These are phyloP conservation scores for Phaeosphaeriaceae sp. DNA, from an alignment of 2,329 filamentous ascomycete species.

Conservation along the genomic window DNA sequence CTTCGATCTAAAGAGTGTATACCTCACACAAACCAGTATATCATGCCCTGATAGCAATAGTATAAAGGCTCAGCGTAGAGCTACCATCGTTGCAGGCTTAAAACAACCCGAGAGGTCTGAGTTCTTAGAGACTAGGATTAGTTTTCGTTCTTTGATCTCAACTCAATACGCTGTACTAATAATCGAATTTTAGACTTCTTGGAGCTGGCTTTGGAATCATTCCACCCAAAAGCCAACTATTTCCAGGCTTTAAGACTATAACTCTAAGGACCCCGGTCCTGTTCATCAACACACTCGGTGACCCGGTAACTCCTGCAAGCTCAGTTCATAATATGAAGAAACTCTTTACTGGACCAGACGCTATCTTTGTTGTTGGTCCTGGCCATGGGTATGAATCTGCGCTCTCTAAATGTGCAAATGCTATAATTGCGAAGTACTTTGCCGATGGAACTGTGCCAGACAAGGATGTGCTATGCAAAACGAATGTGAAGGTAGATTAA, in stretches of 20 bases:
- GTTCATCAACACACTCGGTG: slow-evolving; percentile 60
- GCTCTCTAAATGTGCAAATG: slow-evolving; percentile 1
- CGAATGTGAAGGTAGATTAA: slow-evolving; percentile 1
- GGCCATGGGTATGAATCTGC: not conserved
- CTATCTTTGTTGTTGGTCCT: slow-evolving; percentile 35
- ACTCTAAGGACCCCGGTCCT: slow-evolving; percentile 55
- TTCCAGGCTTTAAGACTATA: slow-evolving; percentile 38
- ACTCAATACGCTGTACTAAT: not conserved
- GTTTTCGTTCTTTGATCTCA: not conserved
- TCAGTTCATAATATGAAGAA: slow-evolving; percentile 46
- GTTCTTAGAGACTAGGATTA: too few relatives aligned
- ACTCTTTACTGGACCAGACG: slow-evolving; percentile 48
- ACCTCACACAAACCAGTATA: slow-evolving; percentile 10
- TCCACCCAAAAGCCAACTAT: slow-evolving; percentile 14
- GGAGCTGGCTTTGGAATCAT: slow-evolving; percentile 5
- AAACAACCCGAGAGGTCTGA: slow-evolving; percentile 11
- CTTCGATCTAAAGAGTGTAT: slow-evolving; percentile 39
- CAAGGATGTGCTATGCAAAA: slow-evolving; percentile 8
- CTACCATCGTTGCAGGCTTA: slow-evolving; percentile 1
- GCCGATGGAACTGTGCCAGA: slow-evolving; percentile 6
- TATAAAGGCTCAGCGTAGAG: slow-evolving; percentile 2
- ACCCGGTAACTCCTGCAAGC: slow-evolving; percentile 57
- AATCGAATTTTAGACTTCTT: not conserved
- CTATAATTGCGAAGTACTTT: slow-evolving; percentile 8
- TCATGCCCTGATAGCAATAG: slow-evolving; percentile 21